Evolutionary conservation across 352 stramenopile genomes (phyloP), one percentile per base, ranked within the genome.

Genomic region (Globisporangium mamillatum): DNA sequence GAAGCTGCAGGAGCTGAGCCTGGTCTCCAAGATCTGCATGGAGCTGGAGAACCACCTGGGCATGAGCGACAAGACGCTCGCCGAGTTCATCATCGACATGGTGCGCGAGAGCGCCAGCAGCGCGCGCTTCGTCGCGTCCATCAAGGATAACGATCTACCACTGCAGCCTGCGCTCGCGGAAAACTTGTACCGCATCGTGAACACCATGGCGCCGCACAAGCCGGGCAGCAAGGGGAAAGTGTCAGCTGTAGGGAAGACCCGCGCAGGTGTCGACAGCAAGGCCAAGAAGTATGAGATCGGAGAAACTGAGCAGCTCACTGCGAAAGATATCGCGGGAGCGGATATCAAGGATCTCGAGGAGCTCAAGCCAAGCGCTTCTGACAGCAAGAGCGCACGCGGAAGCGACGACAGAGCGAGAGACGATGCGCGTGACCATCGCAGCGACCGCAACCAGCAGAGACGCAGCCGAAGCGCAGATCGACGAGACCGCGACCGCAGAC

Each of bases 1-100:
- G 73, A 93, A 92, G 85, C 84, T 96, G 20, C 84, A 94, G 77
- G 86, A 96, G 75, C 82, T 96, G 60, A 94, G 86, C 67, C 71
- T 96, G 65, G 74, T 96, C 74, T 96, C 86, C 70, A 96, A 96
- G 82, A 81, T 96, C 66, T 95, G 88, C 73, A 88, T 81, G 70
- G 86, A 92, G 75, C 79, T 96, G 63, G 89, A 95, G 71, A 95
- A 98, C 76, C 86, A 96, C 66, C 77, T 99, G 61, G 94, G 94
- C 46, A 91, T 99, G 76, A 95, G 91, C 65, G 97, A 99, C 78
- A 97, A 98, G 72, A 99, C 96, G 41, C 82, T 99, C 60, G 90
- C 97, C 12, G 97, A 99, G 85, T 99, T 98, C 68, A 86, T 99
- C 38, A 97, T 98, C 71, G 84, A 97, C 67, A 76, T 97, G 64